Evolutionary conservation across 2,329 filamentous ascomycete species (phyloP), one percentile per base, ranked within the genome.

Genomic region (Stagonosporopsis chrysanthemi): DNA sequence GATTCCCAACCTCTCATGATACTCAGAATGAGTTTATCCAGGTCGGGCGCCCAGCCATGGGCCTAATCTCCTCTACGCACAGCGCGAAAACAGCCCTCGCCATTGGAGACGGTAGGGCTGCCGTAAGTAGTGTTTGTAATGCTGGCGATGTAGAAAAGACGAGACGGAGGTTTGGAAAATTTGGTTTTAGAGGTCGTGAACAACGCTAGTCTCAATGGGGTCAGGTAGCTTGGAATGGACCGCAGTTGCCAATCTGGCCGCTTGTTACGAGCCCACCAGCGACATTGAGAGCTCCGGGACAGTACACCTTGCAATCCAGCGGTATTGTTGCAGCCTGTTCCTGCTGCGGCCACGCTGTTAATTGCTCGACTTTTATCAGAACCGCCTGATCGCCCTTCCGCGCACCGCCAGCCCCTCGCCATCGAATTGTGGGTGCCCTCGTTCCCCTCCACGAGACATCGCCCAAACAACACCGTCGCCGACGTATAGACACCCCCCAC

Each of bases 1-100:
- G 87, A 89, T 89, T 89, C 87, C 87, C 82, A 83, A 81, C 78
- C 82, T 83, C 79, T 88, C 86, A 82, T 77, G 77, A 82, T 80
- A 78, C 81, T 84, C 83, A 77, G 77, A 85, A 87, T 79, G 84
- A 84, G 81, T 71, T 58, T 80, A 83, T 87, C 85, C 84, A 87
- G 83, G 79, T 79, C 84, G 83, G 87, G 87, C 85, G 87, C 87
- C 87, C 87, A 89, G 87, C 86, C 81, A 88, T 84, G 85, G 86
- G 86, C 83, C 68, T 69, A 69, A 67, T 79, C 81, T 79, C 64
- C 68, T 89, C 85, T 89, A 78, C 86, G 86, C 86, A 74, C 85
- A 87, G 87, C 84, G 83, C 84, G 84, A 88, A 86, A 87, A 87
- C 86, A 86, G 78, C 78, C 56, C 79, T 81, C 80, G 75, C 76